Conservation (phyloP, 2,329 filamentous ascomycete species). For the Chrysoporthe austroafricana region DNA sequence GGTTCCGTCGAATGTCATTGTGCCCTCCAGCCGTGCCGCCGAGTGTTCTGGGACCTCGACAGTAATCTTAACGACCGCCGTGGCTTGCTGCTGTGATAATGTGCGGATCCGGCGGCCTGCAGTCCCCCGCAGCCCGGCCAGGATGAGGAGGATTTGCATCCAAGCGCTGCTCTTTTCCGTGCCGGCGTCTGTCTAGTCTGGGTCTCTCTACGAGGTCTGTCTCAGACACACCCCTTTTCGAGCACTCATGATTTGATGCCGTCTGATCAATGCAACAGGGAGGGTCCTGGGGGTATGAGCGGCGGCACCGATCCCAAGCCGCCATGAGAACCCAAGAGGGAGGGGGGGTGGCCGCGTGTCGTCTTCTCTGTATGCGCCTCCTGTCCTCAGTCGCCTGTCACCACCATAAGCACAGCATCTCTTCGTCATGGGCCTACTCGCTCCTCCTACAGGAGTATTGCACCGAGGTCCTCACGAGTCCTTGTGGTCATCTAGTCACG, state of each 20-base stretch:
- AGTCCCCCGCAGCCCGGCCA: background rate
- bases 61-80: too few species aligned
- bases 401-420: background rate
- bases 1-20: too few species aligned
- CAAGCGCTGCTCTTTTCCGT: background rate
- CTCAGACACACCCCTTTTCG: too few species aligned
- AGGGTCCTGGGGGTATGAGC: background rate
- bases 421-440: background rate
- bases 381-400: background rate
- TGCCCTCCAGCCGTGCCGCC: too few species aligned
- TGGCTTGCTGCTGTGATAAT: background rate
- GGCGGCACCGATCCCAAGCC: background rate
- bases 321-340: too few species aligned
- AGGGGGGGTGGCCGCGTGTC: too few species aligned
- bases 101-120: background rate
- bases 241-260: background rate
- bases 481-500: background rate
- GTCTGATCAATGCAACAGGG: background rate
- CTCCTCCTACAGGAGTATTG: too few species aligned
- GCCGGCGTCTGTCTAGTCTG: background rate
- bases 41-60: too few species aligned
- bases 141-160: background rate
- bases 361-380: background rate
- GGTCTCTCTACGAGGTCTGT: background rate
- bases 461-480: background rate